Conservation (phyloP, 768 basidiomycete genomes). For the Mycena rebaudengoi region DNA sequence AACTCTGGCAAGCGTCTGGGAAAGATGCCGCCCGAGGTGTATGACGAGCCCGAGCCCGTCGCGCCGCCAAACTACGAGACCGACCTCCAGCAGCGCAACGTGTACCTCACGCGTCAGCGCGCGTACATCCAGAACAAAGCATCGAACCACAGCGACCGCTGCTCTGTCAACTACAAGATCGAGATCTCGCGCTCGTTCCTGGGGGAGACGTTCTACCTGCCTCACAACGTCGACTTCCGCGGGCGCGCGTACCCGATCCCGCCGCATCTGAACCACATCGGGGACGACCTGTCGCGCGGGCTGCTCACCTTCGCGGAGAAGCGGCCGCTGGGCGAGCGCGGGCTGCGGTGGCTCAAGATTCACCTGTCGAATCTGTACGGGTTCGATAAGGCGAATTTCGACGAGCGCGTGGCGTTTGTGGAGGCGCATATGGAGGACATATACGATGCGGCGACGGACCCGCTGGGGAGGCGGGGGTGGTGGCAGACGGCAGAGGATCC, state of each 20-base stretch:
- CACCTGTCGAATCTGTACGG: slow-evolving; percentile 94
- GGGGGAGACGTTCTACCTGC: slow-evolving; percentile 88
- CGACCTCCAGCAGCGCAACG: slow-evolving; percentile 63
- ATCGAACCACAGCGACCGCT: slow-evolving; percentile 90
- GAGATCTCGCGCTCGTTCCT: slow-evolving; percentile 96
- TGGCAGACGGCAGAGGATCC: slow-evolving; percentile 94
- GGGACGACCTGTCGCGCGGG: slow-evolving; percentile 92
- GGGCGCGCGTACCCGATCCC: slow-evolving; percentile 97
- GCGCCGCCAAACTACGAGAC: slow-evolving; percentile 51
- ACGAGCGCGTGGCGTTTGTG: slow-evolving; percentile 87
- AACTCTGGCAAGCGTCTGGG: slow-evolving; percentile 84
- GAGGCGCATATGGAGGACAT: slow-evolving; percentile 78
- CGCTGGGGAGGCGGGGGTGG: slow-evolving; percentile 82
- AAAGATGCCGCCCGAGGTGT: slow-evolving; percentile 82
- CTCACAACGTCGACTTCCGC: slow-evolving; percentile 97
- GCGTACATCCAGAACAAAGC: slow-evolving; percentile 66
- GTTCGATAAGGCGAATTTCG: slow-evolving; percentile 93
- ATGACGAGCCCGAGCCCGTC: slow-evolving; percentile 71
- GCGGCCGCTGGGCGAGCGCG: slow-evolving; percentile 83
- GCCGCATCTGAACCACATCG: slow-evolving; percentile 94
- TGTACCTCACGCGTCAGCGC: slow-evolving; percentile 66
- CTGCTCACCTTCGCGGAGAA: slow-evolving; percentile 84
- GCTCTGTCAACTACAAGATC: slow-evolving; percentile 94
- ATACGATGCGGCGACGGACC: slow-evolving; percentile 82
- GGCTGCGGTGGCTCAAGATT: slow-evolving; percentile 94